Evolutionary conservation across 2,329 filamentous ascomycete species (phyloP).

Genomic region (Ophiostoma australiae): DNA sequence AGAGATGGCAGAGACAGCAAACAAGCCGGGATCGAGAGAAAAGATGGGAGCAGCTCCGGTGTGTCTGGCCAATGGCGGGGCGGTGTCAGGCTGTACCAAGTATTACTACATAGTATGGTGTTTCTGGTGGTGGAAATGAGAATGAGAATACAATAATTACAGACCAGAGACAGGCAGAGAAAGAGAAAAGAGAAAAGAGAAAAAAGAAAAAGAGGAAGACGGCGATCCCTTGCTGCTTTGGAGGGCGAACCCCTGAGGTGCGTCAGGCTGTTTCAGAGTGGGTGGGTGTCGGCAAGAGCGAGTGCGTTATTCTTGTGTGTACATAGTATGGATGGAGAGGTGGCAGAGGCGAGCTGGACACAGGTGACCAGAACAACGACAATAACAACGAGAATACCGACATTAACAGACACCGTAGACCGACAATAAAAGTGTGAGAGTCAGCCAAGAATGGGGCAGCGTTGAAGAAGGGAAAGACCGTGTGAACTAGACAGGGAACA

Average conservation of each 20-base stretch:
- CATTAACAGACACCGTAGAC: neutral
- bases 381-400: neutral
- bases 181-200: neutral
- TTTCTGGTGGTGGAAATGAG: slow-evolving; percentile 9
- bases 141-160: neutral
- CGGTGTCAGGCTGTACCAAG: neutral
- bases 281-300: slow-evolving; percentile 21
- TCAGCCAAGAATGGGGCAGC: neutral
- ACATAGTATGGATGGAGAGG: neutral
- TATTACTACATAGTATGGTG: neutral
- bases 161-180: neutral
- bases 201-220: neutral
- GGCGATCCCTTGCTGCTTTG: slow-evolving; percentile 19
- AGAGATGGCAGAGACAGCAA: neutral
- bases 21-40: neutral
- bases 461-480: slow-evolving; percentile 13
- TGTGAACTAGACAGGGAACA: neutral
- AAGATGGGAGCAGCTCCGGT: neutral
- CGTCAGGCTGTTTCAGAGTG: slow-evolving; percentile 40
- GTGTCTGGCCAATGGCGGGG: slow-evolving; percentile 3
- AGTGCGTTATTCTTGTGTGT: neutral
- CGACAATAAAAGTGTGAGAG: neutral
- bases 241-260: slow-evolving; percentile 32
- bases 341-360: neutral
- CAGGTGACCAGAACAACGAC: neutral